Percentiles rank a stretch among this genome's conserved stretches.
Conservation (phyloP, 2,329 filamentous ascomycete genomes). For the Alternaria sp. region DNA sequence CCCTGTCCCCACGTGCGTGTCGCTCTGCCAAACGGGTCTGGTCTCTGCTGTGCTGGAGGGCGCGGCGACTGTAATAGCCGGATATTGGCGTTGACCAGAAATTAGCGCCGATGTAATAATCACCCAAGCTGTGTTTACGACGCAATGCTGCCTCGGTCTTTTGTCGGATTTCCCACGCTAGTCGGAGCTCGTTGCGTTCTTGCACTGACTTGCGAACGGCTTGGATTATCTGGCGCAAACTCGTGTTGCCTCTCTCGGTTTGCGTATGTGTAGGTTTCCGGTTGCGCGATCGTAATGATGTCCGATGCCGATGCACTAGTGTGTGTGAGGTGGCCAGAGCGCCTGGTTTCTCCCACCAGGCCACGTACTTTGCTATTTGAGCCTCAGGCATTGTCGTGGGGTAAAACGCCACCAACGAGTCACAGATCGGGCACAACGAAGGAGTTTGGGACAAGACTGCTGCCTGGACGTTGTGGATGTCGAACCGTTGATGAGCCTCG, state of each 20-base stretch:
- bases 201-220: conserved; percentile 15
- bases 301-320: conserved; percentile 4
- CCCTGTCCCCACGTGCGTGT: conserved; percentile 23
- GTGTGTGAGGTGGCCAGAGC: conserved; percentile 19
- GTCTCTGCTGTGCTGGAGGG: conserved; percentile 11
- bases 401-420: conserved; percentile 18
- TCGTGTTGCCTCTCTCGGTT: neutral
- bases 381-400: conserved; percentile 16
- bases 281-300: conserved; percentile 10
- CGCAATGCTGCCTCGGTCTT: conserved; percentile 34
- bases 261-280: neutral
- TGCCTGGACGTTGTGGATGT: conserved; percentile 16
- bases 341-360: conserved; percentile 40
- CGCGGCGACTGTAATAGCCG: conserved; percentile 14
- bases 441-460: conserved; percentile 14
- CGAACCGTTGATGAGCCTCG: conserved; percentile 21
- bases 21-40: conserved; percentile 22
- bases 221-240: conserved; percentile 24
- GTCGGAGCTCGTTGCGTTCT: conserved; percentile 13
- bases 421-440: conserved; percentile 24
- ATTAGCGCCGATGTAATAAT: conserved; percentile 22
- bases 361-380: conserved; percentile 14
- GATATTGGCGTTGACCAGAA: conserved; percentile 35
- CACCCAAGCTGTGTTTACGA: conserved; percentile 32
- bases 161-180: conserved; percentile 23